Conservation (phyloP, 2,329 filamentous ascomycete species). For the Fusarium drepaniforme region DNA sequence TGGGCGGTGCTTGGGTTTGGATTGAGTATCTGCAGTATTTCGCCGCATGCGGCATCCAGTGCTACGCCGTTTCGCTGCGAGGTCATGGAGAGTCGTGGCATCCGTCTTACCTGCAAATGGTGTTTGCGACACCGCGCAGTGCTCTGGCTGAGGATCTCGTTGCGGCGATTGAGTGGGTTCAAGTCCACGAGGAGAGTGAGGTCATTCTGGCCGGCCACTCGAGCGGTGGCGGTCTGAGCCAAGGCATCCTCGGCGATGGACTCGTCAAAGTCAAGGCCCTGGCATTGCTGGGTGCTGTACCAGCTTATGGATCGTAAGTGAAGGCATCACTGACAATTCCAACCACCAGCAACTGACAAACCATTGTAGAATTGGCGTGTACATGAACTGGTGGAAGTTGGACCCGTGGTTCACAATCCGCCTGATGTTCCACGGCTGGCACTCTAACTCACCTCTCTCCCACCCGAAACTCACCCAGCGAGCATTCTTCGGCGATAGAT, state of each 20-base stretch:
- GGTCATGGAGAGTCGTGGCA: conserved; percentile 66
- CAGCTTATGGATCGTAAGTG: conserved; percentile 53
- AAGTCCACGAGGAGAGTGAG: conserved; percentile 42
- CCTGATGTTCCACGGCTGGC: conserved; percentile 59
- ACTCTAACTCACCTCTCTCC: conserved; percentile 65
- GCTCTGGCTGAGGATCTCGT: conserved; percentile 59
- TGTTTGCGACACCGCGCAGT: conserved; percentile 57
- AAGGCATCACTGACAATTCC: background rate
- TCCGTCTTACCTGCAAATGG: conserved; percentile 61
- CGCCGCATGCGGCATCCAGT: conserved; percentile 56
- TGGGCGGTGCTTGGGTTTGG: conserved; percentile 66
- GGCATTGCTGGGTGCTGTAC: conserved; percentile 60
- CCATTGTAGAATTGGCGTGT: conserved; percentile 55
- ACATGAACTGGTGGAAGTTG: conserved; percentile 58
- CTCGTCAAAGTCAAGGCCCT: conserved; percentile 57
- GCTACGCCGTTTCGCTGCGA: conserved; percentile 65
- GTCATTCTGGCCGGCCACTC: conserved; percentile 64
- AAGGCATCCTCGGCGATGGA: conserved; percentile 59
- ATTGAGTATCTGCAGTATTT: conserved; percentile 64
- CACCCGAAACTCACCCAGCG: conserved; percentile 60
- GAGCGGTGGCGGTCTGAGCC: conserved; percentile 62
- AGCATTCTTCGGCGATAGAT: conserved; percentile 63
- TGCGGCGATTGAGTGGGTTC: conserved; percentile 55
- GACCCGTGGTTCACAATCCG: conserved; percentile 63
- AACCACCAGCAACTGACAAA: conserved; percentile 4